Evolutionary conservation across 2,329 filamentous ascomycete species (phyloP), one percentile per base, ranked within the genome.

Genomic region (Davidsoniella neocaledoniae): DNA sequence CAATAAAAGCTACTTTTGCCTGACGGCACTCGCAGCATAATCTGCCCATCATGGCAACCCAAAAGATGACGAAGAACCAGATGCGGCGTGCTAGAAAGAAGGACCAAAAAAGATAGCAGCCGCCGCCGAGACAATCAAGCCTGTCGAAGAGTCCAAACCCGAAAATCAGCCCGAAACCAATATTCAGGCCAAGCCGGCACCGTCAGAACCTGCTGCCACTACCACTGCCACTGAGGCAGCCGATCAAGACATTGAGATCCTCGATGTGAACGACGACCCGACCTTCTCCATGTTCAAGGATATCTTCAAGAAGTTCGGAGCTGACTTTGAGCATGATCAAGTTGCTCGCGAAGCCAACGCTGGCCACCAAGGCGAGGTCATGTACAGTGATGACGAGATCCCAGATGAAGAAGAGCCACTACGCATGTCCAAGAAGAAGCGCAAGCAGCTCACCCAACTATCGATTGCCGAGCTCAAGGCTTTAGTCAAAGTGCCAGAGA

Each of bases 381-480:
- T 83, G 61, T 88, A 80, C 58, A 78, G 83, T 56, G 83, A 93
- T 54, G 84, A 93, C 55, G 84, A 88, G 52, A 87, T 94, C 55
- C 85, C 86, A 5, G 83, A 85, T 55, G 86, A 91, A 61, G 83
- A 86, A 29, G 78, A 83, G 56, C 69, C 68, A 2, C 73, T 74
- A 57, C 43, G 40, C 58, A 64, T 96, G 23, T 95, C 88, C 26
- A 96, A 95, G 67, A 95, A 94, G 72, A 90, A 93, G 66, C 77
- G 83, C 57, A 98, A 96, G 68, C 79, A 83, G 66, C 73, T 87
- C 61, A 93, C 83, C 67, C 94, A 93, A 65, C 71, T 96, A 29
- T 94, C 90, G 5, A 86, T 98, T 53, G 91, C 91, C 45, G 87
- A 96, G 65, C 75, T 98, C 55, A 98, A 98, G 67, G 86, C 90